Base-by-base conservation (phyloP, 352 stramenopile genomes). In the Phytophthora idaei region DNA sequence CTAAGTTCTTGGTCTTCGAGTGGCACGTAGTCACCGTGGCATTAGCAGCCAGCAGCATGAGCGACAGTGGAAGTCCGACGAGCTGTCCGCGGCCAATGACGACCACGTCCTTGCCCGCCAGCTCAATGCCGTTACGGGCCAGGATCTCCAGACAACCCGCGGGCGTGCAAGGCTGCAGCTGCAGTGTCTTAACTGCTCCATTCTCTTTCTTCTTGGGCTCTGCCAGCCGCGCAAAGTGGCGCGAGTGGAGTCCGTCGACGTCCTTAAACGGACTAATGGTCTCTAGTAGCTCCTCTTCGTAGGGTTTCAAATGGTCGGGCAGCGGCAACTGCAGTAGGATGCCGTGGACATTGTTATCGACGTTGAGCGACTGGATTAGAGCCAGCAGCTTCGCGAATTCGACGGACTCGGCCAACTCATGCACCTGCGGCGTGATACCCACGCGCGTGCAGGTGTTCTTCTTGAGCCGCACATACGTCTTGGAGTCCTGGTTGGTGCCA, bases 401-500 rank as follows among this genome's bases (percentile, higher is more conserved):
- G 48, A 77, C 57, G 48, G 73, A 78, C 45, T 73, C 77, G 36
- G 78, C 42, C 44, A 94, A 45, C 60, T 91, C 81, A 44, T 90
- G 64, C 47, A 95, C 80, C 64, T 98, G 90, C 10, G 89, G 89
- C 0, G 64, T 61, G 74, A 99, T 97, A 42, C 97, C 97, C 25
- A 97, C 87, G 61, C 98, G 94, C 21, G 75, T 90, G 75, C 94
- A 99, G 14, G 97, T 97, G 71, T 98, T 99, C 76, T 99, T 98
- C 77, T 99, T 99, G 85, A 98, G 98, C 4, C 95, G 91, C 34
- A 99, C 94, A 69, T 99, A 99, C 39, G 96, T 99, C 57, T 91
- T 92, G 17, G 93, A 98, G 76, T 99, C 96, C 25, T 80, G 81
- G 42, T 97, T 87, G 41, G 83, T 78, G 54, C 97, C 97, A 5